Evolutionary conservation across 108 stramenopile species (phyloP).

Genomic region (Nitzschia inconspicua): DNA sequence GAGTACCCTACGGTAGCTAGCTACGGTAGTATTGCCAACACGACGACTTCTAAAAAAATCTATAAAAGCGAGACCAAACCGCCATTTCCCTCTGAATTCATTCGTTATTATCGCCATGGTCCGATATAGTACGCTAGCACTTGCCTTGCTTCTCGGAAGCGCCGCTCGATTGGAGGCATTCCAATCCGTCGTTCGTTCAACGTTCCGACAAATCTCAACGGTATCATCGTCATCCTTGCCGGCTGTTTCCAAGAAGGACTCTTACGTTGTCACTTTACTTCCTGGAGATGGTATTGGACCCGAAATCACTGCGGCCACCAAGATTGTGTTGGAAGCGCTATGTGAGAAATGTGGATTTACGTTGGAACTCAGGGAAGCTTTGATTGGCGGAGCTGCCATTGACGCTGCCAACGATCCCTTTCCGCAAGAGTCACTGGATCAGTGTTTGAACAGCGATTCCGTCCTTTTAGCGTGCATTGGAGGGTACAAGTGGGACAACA

Average conservation of each 20-base stretch:
- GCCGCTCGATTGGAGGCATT: too few relatives aligned
- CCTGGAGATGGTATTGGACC: constrained; percentile 93
- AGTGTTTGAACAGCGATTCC: constrained; percentile 86
- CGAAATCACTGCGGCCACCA: constrained; percentile 91
- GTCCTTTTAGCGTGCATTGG: constrained; percentile 96
- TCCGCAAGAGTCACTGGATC: constrained; percentile 86
- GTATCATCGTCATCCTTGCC: too few relatives aligned
- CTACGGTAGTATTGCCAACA: too few relatives aligned
- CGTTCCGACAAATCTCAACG: too few relatives aligned
- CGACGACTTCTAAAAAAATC: too few relatives aligned
- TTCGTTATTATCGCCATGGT: too few relatives aligned
- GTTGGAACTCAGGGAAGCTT: constrained; percentile 88
- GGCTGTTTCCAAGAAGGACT: constrained; percentile 83
- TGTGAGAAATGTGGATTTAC: constrained; percentile 66
- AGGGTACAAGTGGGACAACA: constrained; percentile 97
- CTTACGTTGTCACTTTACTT: constrained; percentile 80
- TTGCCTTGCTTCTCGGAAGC: too few relatives aligned
- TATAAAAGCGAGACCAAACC: too few relatives aligned
- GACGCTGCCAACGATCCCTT: constrained; percentile 92
- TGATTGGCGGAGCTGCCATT: constrained; percentile 96
- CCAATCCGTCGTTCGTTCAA: too few relatives aligned
- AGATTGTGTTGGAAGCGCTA: constrained; percentile 62
- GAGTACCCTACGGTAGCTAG: too few relatives aligned
- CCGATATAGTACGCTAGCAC: too few relatives aligned
- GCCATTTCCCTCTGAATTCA: too few relatives aligned